These are phyloP conservation scores for Neurospora sp. DNA, from an alignment of 2,329 filamentous ascomycete genomes.

Conservation along the genomic window DNA sequence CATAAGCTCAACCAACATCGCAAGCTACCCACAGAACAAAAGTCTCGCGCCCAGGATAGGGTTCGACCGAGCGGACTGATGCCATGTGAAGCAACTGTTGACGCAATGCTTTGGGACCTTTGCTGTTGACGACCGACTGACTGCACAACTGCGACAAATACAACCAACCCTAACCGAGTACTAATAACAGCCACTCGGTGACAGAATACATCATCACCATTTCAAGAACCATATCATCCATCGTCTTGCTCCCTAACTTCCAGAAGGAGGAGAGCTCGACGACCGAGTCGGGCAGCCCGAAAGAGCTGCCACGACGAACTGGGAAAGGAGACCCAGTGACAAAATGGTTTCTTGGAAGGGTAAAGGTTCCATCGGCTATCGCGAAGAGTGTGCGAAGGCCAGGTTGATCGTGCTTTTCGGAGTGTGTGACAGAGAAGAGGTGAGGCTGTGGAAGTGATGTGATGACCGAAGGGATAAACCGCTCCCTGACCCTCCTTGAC, in stretches of 20 bases:
- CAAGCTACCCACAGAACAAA: neutral
- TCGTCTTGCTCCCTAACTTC: neutral
- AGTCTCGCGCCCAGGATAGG: neutral
- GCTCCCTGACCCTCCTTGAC: neutral
- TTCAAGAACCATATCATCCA: neutral
- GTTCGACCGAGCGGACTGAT: neutral
- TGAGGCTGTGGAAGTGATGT: neutral
- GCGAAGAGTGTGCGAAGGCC: neutral
- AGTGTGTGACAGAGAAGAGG: neutral
- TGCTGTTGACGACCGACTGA: neutral
- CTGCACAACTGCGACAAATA: neutral
- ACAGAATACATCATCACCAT: neutral
- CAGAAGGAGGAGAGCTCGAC: neutral
- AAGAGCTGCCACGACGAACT: neutral
- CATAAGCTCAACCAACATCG: neutral
- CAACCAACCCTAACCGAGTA: neutral
- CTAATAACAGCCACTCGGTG: neutral
- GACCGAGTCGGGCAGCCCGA: neutral
- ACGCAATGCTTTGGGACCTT: neutral
- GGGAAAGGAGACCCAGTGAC: neutral
- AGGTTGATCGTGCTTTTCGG: neutral
- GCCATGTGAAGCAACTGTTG: neutral
- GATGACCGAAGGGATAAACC: neutral
- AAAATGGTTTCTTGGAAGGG: neutral
- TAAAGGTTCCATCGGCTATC: neutral